These are phyloP conservation scores for Monosporascus cannonballus DNA, from an alignment of 2,329 filamentous ascomycete genomes.

Conservation along the genomic window DNA sequence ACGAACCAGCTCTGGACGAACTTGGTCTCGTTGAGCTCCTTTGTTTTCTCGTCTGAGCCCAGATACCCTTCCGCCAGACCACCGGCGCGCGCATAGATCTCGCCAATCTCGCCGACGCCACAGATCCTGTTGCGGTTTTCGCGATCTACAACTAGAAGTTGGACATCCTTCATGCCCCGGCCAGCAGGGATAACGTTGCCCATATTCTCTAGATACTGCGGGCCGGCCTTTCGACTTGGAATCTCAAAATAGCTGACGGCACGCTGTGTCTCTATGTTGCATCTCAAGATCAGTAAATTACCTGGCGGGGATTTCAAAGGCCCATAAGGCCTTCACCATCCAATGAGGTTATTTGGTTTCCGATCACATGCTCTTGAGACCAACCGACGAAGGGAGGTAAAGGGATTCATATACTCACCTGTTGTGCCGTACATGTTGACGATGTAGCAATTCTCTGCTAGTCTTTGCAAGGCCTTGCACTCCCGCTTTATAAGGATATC, in stretches of 20 bases:
- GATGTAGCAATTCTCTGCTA: slow-evolving; percentile 70
- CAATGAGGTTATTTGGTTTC: too few species aligned
- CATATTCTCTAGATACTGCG: slow-evolving; percentile 55
- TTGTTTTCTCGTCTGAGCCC: slow-evolving; percentile 49
- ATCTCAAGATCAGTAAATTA: too few species aligned
- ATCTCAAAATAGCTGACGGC: slow-evolving; percentile 66
- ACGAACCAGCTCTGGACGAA: slow-evolving; percentile 86
- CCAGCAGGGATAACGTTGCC: slow-evolving; percentile 68
- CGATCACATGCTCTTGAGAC: too few species aligned
- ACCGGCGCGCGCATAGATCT: slow-evolving; percentile 54
- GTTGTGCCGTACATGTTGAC: slow-evolving; percentile 84
- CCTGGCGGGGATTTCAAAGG: too few species aligned
- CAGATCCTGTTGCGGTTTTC: slow-evolving; percentile 24
- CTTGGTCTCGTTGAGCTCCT: slow-evolving; percentile 60
- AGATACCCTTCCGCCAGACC: slow-evolving; percentile 74
- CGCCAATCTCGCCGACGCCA: too few species aligned
- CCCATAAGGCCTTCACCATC: too few species aligned
- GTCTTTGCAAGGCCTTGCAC: slow-evolving; percentile 65
- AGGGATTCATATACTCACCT: too few species aligned
- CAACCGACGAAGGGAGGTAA: too few species aligned
- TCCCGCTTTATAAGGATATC: slow-evolving; percentile 84
- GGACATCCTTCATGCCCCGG: slow-evolving; percentile 69
- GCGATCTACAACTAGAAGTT: slow-evolving; percentile 66
- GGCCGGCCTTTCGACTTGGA: slow-evolving; percentile 53
- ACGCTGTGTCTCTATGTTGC: slow-evolving; percentile 66